Conservation (phyloP, 1,139 yeast species). For the Saccharomyces hybrid region DNA sequence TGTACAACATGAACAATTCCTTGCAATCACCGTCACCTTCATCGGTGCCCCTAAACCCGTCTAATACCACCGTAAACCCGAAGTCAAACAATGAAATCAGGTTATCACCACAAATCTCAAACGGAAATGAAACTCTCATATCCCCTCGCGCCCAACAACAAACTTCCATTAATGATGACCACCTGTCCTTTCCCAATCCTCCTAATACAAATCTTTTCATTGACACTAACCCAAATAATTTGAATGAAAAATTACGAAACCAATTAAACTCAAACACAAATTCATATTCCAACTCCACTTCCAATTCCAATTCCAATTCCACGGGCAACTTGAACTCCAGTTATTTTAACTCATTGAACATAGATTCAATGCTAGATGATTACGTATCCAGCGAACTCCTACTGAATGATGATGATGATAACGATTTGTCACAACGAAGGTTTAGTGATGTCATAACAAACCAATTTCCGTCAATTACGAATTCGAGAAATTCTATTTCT, state of each 20-base stretch:
- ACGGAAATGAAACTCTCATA: neutral
- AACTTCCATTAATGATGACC: neutral
- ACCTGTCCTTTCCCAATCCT: neutral
- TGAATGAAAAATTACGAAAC: slow-evolving; percentile 3
- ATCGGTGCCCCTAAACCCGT: neutral
- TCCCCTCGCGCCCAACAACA: neutral
- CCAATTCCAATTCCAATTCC: neutral
- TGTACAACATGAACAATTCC: neutral
- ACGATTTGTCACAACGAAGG: slow-evolving; percentile 12
- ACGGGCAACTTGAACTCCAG: neutral
- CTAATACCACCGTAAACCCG: neutral
- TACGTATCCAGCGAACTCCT: slow-evolving; percentile 15
- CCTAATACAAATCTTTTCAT: neutral
- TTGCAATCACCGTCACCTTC: neutral
- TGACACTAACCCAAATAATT: neutral
- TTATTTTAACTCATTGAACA: slow-evolving; percentile 4
- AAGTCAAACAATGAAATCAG: neutral
- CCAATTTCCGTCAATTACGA: slow-evolving; percentile 11
- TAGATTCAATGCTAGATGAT: slow-evolving; percentile 16
- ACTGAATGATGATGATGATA: slow-evolving; percentile 4
- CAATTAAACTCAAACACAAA: neutral
- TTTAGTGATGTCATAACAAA: slow-evolving; percentile 21
- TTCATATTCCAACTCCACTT: neutral
- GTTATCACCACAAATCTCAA: neutral
- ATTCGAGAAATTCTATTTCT: slow-evolving; percentile 27